These are phyloP conservation scores for Flaveria ramosissima DNA, from an alignment of 129 eudicot genomes.

Conservation along the genomic window DNA sequence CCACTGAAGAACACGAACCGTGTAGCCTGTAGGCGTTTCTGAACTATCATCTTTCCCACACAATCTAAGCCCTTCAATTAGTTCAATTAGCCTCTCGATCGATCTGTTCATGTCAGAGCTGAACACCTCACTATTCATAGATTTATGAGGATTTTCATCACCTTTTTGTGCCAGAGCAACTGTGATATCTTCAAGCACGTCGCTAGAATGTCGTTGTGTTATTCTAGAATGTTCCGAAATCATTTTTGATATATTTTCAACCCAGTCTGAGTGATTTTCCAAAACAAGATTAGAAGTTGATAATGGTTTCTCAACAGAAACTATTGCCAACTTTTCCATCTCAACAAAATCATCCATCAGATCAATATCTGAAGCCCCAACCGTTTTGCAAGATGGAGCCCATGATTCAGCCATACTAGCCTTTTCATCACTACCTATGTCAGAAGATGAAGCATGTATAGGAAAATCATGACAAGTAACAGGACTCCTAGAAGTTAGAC, in stretches of 20 bases:
- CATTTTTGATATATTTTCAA: constrained; percentile 42
- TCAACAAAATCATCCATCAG: constrained; percentile 94
- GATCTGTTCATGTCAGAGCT: constrained; percentile 43
- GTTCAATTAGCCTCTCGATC: constrained; percentile 54
- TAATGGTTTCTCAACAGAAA: constrained; percentile 46
- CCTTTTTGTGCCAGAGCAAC: constrained; percentile 32
- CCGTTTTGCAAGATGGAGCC: constrained; percentile 49
- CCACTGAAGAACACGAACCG: constrained; percentile 86
- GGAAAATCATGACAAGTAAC: constrained; percentile 33
- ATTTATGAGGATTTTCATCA: constrained; percentile 15
- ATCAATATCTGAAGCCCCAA: constrained; percentile 62
- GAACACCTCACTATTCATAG: constrained; percentile 23
- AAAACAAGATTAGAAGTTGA: constrained; percentile 35
- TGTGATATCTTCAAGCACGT: constrained; percentile 44
- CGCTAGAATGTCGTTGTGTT: constrained; percentile 36
- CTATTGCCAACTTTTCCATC: constrained; percentile 91
- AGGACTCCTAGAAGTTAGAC: constrained; percentile 26
- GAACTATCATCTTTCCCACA: constrained; percentile 32
- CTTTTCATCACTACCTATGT: constrained; percentile 75
- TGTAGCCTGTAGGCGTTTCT: constrained; percentile 55
- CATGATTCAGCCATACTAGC: constrained; percentile 70
- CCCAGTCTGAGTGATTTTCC: constrained; percentile 38
- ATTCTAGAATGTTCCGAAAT: constrained; percentile 42
- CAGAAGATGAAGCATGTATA: constrained; percentile 55
- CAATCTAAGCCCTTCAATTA: constrained; percentile 65